These are phyloP conservation scores for Lactarius trivialis DNA, from an alignment of 768 basidiomycete species.

Conservation along the genomic window DNA sequence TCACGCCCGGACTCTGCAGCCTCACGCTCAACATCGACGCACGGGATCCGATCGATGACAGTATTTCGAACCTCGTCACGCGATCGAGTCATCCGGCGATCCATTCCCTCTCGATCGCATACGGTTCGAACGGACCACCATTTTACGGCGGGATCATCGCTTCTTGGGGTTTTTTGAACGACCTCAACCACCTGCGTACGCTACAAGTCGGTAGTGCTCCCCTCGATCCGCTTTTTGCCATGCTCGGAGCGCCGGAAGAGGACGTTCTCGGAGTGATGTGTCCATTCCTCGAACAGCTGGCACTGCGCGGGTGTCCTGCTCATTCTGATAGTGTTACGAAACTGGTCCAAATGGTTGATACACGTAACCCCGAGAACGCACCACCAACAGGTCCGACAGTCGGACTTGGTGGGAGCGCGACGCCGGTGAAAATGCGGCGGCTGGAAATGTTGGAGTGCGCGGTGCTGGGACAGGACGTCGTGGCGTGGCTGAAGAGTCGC, in stretches of 20 bases:
- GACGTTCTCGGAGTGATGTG: slow-evolving; percentile 54
- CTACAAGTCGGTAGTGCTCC: slow-evolving; percentile 60
- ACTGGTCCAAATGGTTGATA: slow-evolving; percentile 66
- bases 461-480: slow-evolving; percentile 58
- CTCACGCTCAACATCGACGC: slow-evolving; percentile 66
- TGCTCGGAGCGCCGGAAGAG: slow-evolving; percentile 55
- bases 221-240: slow-evolving; percentile 54
- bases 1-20: slow-evolving; percentile 49
- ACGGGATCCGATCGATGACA: slow-evolving; percentile 69
- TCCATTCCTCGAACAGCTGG: slow-evolving; percentile 52
- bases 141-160: slow-evolving; percentile 56
- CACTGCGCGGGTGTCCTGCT: slow-evolving; percentile 57
- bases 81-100: slow-evolving; percentile 56
- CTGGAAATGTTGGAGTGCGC: slow-evolving; percentile 66
- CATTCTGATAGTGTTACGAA: slow-evolving; percentile 60
- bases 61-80: slow-evolving; percentile 51
- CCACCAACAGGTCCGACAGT: slow-evolving; percentile 28
- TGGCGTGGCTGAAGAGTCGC: slow-evolving; percentile 57
- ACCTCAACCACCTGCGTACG: slow-evolving; percentile 50
- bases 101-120: slow-evolving; percentile 55
- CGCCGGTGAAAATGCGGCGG: slow-evolving; percentile 46
- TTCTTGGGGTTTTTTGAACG: slow-evolving; percentile 60
- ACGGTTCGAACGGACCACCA: slow-evolving; percentile 36
- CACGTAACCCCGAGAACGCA: slow-evolving; percentile 53
- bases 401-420: slow-evolving; percentile 40